These are phyloP conservation scores for Aquilaria malaccensis DNA, from an alignment of 345 rosid species.

Conservation along the genomic window DNA sequence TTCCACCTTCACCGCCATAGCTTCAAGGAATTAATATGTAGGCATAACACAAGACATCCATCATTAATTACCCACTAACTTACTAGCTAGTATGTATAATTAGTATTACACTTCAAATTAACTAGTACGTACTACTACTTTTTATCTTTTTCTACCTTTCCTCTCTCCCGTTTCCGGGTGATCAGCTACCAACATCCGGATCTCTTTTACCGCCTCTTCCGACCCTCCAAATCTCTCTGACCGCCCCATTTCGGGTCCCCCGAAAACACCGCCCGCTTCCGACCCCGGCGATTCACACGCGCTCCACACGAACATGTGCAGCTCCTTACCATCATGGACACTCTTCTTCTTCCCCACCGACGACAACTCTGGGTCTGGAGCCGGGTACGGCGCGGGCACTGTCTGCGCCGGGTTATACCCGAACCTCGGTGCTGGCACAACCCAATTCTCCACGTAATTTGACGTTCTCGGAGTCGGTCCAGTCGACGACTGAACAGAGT, in stretches of 20 bases:
- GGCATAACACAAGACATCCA: no score
- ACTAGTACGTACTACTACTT: no score
- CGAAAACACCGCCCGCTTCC: slow-evolving; percentile 2
- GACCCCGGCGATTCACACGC: slow-evolving; percentile 18
- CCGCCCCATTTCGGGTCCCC: neutral
- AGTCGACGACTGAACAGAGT: neutral
- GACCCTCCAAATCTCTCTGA: slow-evolving; percentile 4
- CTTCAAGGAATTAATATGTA: no score
- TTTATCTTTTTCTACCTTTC: no score
- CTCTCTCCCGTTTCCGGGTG: no score
- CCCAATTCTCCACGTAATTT: slow-evolving; percentile 7
- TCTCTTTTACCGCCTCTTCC: no score
- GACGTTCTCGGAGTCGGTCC: slow-evolving; percentile 3
- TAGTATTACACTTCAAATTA: no score
- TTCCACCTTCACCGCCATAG: neutral
- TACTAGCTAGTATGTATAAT: no score
- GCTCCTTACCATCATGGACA: slow-evolving; percentile 7
- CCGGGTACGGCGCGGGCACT: no score
- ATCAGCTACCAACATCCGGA: no score
- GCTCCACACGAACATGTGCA: slow-evolving; percentile 21
- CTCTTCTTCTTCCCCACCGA: slow-evolving; percentile 8
- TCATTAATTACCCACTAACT: no score
- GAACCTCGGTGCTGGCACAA: slow-evolving; percentile 11
- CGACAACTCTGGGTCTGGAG: neutral
- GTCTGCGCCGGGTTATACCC: slow-evolving; percentile 7